Conservation (phyloP, 768 basidiomycete species). For the Leccinum truebloodii region DNA sequence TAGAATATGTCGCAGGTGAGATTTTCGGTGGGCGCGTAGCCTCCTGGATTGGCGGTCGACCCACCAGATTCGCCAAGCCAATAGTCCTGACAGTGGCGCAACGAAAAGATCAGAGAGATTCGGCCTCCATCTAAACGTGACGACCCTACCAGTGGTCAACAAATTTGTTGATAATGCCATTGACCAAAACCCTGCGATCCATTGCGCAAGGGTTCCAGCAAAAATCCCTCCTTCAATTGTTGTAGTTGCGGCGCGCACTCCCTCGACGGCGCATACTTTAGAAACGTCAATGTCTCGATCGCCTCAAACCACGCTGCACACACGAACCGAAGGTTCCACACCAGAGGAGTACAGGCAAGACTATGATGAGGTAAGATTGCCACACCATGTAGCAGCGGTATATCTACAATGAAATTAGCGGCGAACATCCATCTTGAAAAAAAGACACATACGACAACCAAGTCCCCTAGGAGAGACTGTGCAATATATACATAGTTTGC, state of each 20-base stretch:
- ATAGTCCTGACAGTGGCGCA: slow-evolving; percentile 19
- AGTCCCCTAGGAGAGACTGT: slow-evolving; percentile 34
- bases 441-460: slow-evolving; percentile 26
- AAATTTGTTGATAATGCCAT: slow-evolving; percentile 37
- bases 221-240: slow-evolving; percentile 26
- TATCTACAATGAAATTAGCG: slow-evolving; percentile 17
- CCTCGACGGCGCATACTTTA: slow-evolving; percentile 21
- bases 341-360: slow-evolving; percentile 34
- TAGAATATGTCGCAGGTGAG: slow-evolving; percentile 20
- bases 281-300: neutral
- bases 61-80: slow-evolving; percentile 34
- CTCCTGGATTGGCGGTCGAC: slow-evolving; percentile 24
- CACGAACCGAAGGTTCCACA: slow-evolving; percentile 26
- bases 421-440: neutral
- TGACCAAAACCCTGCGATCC: slow-evolving; percentile 38
- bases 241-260: slow-evolving; percentile 18
- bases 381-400: slow-evolving; percentile 36
- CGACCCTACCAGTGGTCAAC: slow-evolving; percentile 30
- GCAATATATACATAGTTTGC: slow-evolving; percentile 26
- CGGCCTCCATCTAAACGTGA: neutral
- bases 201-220: slow-evolving; percentile 24
- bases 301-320: neutral
- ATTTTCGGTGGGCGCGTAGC: slow-evolving; percentile 12
- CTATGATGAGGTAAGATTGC: slow-evolving; percentile 29
- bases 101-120: neutral